phyloP scores from a whole-genome alignment of 2,329 filamentous ascomycete species.

The Fusarium mexicanum region DNA sequence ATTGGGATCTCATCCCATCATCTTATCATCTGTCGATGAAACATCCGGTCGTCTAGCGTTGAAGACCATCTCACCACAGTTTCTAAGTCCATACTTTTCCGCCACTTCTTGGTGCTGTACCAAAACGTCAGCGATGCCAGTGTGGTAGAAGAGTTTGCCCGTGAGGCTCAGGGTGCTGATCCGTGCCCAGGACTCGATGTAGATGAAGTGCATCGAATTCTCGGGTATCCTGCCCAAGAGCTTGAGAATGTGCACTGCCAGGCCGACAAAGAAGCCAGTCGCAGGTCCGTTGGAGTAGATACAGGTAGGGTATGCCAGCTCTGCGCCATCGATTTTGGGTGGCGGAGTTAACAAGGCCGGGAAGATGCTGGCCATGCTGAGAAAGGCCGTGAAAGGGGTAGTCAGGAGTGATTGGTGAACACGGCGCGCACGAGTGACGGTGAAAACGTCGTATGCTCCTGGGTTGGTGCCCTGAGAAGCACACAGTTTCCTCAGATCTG shows the following conservation, averaged over 20 bases:
- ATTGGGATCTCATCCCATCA: neutral
- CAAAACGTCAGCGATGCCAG: constrained; percentile 76
- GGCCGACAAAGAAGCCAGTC: constrained; percentile 79
- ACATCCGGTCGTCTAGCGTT: constrained; percentile 46
- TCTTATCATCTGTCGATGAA: constrained; percentile 18
- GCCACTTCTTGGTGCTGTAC: constrained; percentile 82
- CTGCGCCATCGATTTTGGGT: constrained; percentile 26
- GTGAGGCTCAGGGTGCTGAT: constrained; percentile 85
- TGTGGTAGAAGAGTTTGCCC: constrained; percentile 75
- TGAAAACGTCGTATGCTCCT: constrained; percentile 70
- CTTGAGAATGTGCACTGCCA: constrained; percentile 61
- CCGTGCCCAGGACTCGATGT: constrained; percentile 92
- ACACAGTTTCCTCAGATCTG: constrained; percentile 44
- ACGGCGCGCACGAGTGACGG: constrained; percentile 78
- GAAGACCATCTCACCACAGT: constrained; percentile 54
- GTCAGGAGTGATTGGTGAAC: constrained; percentile 85
- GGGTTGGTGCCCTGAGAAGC: constrained; percentile 28
- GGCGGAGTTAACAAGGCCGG: constrained; percentile 59
- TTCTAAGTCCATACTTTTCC: constrained; percentile 52
- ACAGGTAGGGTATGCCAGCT: constrained; percentile 69
- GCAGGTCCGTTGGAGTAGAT: constrained; percentile 91
- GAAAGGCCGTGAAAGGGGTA: constrained; percentile 73
- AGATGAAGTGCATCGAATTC: constrained; percentile 76
- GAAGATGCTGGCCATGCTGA: constrained; percentile 72
- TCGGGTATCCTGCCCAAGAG: constrained; percentile 56